Percentiles rank a stretch among this genome's conserved stretches.
Evolutionary conservation across 2,329 filamentous ascomycete species (phyloP).

Genomic region (Aureobasidium mangrovei): DNA sequence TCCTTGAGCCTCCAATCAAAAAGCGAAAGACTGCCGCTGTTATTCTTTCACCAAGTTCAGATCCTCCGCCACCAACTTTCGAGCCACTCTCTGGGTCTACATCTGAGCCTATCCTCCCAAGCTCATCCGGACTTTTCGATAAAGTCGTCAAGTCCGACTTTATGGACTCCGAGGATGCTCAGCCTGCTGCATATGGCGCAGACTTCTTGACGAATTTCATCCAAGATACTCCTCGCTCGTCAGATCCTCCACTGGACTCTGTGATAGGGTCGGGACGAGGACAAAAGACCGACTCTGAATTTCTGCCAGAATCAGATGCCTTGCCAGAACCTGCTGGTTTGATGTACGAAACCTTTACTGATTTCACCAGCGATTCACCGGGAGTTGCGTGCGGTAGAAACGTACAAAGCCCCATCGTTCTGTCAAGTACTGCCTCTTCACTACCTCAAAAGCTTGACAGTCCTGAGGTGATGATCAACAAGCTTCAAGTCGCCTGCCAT

Average conservation of each 20-base stretch:
- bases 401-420: not conserved
- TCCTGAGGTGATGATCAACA: slow-evolving; percentile 9
- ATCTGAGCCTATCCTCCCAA: not conserved
- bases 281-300: not conserved
- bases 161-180: slow-evolving; percentile 13
- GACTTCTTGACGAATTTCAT: slow-evolving; percentile 28
- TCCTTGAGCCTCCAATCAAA: slow-evolving; percentile 3
- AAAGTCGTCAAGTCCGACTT: not conserved
- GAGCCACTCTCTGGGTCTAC: slow-evolving; percentile 7
- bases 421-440: not conserved
- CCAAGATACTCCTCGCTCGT: slow-evolving; percentile 16
- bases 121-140: not conserved
- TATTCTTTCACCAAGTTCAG: slow-evolving; percentile 15
- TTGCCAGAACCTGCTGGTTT: not conserved
- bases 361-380: slow-evolving; percentile 1
- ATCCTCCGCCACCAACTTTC: slow-evolving; percentile 9
- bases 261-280: not conserved
- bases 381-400: not conserved
- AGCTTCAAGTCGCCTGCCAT: slow-evolving; percentile 12
- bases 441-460: slow-evolving; percentile 5
- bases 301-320: not conserved
- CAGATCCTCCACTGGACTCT: not conserved
- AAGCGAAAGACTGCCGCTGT: not conserved
- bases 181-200: slow-evolving; percentile 20
- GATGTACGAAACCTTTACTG: not conserved